A percentile compares a stretch with the other conserved stretches of the same genome.
phyloP scores from a whole-genome alignment of 192 early-diverging fungal genomes.

The Gamsiella multidivaricata region DNA sequence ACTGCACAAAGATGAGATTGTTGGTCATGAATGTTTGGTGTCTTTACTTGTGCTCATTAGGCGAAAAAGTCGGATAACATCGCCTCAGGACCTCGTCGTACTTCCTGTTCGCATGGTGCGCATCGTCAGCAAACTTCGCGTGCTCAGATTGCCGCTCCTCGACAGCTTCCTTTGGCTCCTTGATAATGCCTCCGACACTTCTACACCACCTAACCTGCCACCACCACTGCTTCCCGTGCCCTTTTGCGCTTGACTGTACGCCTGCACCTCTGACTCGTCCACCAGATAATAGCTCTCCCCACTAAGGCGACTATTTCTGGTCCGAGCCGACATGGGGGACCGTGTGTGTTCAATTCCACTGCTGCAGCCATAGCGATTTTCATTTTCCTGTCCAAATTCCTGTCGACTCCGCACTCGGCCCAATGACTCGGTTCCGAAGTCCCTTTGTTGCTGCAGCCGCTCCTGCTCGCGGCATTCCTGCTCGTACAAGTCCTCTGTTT shows the following conservation, averaged over 20 bases:
- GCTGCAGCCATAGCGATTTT: background rate
- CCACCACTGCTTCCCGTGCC: background rate
- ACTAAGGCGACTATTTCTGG: slow-evolving; percentile 15
- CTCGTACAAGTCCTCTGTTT: slow-evolving; percentile 35
- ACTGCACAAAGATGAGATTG: no score
- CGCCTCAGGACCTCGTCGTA: background rate
- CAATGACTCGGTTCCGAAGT: background rate
- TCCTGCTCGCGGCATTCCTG: slow-evolving; percentile 29
- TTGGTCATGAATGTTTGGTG: no score
- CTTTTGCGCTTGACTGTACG: background rate
- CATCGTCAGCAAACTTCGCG: slow-evolving; percentile 29
- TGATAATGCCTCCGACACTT: background rate
- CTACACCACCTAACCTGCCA: background rate
- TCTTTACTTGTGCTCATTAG: no score
- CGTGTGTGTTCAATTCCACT: background rate
- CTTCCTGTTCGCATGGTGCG: slow-evolving; percentile 21
- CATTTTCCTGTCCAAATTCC: slow-evolving; percentile 1
- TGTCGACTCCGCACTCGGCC: slow-evolving; percentile 6
- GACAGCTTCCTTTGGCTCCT: slow-evolving; percentile 4
- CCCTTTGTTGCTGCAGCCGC: slow-evolving; percentile 11
- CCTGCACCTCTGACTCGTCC: slow-evolving; percentile 6
- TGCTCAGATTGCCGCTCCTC: slow-evolving; percentile 14
- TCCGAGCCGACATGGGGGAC: background rate
- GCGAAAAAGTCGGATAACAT: no score
- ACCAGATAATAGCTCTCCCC: slow-evolving; percentile 25